These are phyloP conservation scores for Anaeromyces robustus DNA, from an alignment of 192 early-diverging fungal species.

Conservation along the genomic window DNA sequence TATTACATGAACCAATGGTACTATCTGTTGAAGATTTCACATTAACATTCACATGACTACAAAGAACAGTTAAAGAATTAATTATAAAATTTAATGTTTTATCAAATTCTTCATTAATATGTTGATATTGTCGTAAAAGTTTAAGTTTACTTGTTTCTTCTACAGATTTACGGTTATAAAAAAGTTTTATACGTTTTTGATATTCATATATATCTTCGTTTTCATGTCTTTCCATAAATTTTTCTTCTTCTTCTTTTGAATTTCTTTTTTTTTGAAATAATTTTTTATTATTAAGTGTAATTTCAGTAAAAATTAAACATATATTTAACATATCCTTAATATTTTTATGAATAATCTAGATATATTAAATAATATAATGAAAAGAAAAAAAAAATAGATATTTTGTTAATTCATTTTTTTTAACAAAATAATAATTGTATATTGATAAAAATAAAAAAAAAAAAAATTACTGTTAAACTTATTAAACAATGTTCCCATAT, in stretches of 20 bases:
- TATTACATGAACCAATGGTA: neutral
- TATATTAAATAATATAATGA: too few relatives aligned
- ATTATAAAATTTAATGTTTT: neutral
- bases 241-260: neutral
- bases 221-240: neutral
- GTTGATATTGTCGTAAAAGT: neutral
- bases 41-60: neutral
- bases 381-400: too few relatives aligned
- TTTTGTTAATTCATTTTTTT: too few relatives aligned
- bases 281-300: neutral
- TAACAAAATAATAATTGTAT: too few relatives aligned
- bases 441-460: too few relatives aligned
- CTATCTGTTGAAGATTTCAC: too few relatives aligned
- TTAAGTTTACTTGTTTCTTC: neutral
- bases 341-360: neutral
- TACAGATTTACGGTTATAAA: neutral
- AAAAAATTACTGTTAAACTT: neutral
- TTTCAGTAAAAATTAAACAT: neutral
- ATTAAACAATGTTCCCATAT: neutral
- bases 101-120: neutral
- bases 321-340: neutral
- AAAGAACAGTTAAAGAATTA: neutral
- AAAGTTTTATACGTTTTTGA: neutral
- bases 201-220: neutral
- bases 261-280: neutral